phyloP scores from a whole-genome alignment of 208 protist genomes.

The Entamoeba histolytica region DNA sequence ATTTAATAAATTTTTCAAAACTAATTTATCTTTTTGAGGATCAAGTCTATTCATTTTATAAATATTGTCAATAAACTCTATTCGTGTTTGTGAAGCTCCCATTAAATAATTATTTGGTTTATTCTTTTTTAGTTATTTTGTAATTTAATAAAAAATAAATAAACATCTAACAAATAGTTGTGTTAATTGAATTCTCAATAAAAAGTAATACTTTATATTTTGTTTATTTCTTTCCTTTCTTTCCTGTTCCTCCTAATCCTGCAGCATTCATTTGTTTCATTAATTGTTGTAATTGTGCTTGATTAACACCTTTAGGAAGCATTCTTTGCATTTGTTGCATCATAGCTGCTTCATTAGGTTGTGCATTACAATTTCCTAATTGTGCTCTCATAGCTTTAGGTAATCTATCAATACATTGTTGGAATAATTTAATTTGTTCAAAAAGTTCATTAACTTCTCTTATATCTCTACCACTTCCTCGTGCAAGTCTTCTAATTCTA shows the following conservation, averaged over 20 bases:
- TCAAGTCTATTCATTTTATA: background rate
- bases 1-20: background rate
- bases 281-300: background rate
- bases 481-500: slow-evolving; percentile 4
- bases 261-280: background rate
- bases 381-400: background rate
- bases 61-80: background rate
- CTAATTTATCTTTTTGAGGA: background rate
- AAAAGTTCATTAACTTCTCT: slow-evolving; percentile 6
- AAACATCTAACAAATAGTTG: background rate
- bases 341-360: background rate
- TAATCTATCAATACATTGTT: background rate
- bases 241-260: background rate
- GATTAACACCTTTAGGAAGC: background rate
- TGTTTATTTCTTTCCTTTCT: background rate
- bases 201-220: too few species aligned
- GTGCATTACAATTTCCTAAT: background rate
- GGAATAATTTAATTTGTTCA: background rate
- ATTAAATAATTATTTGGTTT: background rate
- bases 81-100: background rate
- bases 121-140: background rate
- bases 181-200: too few species aligned
- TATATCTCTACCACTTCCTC: background rate
- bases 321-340: background rate
- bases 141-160: background rate